Evolutionary conservation across 192 early-diverging fungal species (phyloP).

Genomic region (Phycomyces blakesleeanus): DNA sequence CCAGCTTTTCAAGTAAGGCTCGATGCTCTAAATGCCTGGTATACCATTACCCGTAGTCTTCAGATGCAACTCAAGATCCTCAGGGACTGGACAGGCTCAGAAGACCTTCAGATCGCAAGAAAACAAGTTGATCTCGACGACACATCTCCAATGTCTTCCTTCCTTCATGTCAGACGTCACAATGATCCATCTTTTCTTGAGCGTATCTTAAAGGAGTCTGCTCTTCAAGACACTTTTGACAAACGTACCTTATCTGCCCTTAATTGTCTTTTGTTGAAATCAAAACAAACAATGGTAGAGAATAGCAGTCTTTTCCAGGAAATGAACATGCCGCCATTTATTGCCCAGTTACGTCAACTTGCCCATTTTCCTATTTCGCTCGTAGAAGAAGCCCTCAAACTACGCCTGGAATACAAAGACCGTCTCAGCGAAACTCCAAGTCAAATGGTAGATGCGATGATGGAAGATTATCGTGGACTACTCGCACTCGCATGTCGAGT

Average conservation of each 20-base stretch:
- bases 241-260: constrained; percentile 63
- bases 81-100: constrained; percentile 79
- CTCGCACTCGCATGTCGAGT: constrained; percentile 68
- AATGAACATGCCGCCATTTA: constrained; percentile 70
- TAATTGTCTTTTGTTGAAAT: constrained; percentile 53
- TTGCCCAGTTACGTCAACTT: constrained; percentile 64
- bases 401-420: constrained; percentile 67
- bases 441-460: constrained; percentile 69
- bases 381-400: constrained; percentile 75
- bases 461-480: constrained; percentile 75
- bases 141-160: neutral
- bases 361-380: constrained; percentile 75
- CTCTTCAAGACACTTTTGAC: constrained; percentile 72
- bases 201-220: constrained; percentile 79
- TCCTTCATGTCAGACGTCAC: constrained; percentile 10
- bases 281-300: constrained; percentile 65
- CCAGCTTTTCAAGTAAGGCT: constrained; percentile 63
- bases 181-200: constrained; percentile 78
- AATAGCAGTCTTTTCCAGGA: constrained; percentile 60
- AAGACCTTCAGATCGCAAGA: constrained; percentile 55
- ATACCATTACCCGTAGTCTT: constrained; percentile 66
- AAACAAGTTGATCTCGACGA: neutral
- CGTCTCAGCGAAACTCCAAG: constrained; percentile 52
- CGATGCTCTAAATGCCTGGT: constrained; percentile 74
- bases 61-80: constrained; percentile 72